Base-by-base conservation (phyloP, 805 yeast species). In the Candida namnaoensis region DNA sequence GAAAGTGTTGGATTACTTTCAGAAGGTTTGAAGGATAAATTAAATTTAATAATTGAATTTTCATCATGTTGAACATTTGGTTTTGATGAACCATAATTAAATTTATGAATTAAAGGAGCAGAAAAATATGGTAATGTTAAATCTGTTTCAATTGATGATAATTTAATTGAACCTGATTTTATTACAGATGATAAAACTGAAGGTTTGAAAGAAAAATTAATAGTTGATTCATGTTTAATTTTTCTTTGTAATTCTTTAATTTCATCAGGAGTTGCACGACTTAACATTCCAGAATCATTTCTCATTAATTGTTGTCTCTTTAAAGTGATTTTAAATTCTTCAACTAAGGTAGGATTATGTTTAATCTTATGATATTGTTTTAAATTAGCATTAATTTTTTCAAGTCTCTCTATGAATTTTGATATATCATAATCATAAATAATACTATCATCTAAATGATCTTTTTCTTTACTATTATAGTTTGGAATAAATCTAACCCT, bases 401-500 rank as follows among this genome's bases (percentile, higher is more conserved):
- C 33, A 11, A 30, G 7, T 6, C 37, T 26, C 11, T 30, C 33
- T 8, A 30, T 30, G n/a, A 30, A 30, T 12, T 30, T 30, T 30
- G 33, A 30, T 8, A 15, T n/a, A 14, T 25, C 15, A 37, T 37
- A 24, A 14, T 37, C 14, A 14, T 63, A 52, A 27, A 39, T 41
- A 3, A 47, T 44, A 24, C 7, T 28, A 14, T 14, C 36, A 12
- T 43, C 32, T 4, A 12, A 32, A 13, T 28, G 38, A 12, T 35
- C 3, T 26, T 61, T 60, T 13, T 61, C 57, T 1, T 60, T 28
- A 38, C 47, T 58, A 43, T 66, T 63, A 39, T 79, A 69, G n/a
- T 78, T 76, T 44, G 72, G 78, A 15, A 79, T 64, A 3, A 74
- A 63, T 50, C 78, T 78, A 27, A 71, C 61, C 13, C 77, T 57